Percentiles rank a stretch among this genome's conserved stretches.
Conservation (phyloP, 2,329 filamentous ascomycete species). For the Paraphaeosphaeria minitans region DNA sequence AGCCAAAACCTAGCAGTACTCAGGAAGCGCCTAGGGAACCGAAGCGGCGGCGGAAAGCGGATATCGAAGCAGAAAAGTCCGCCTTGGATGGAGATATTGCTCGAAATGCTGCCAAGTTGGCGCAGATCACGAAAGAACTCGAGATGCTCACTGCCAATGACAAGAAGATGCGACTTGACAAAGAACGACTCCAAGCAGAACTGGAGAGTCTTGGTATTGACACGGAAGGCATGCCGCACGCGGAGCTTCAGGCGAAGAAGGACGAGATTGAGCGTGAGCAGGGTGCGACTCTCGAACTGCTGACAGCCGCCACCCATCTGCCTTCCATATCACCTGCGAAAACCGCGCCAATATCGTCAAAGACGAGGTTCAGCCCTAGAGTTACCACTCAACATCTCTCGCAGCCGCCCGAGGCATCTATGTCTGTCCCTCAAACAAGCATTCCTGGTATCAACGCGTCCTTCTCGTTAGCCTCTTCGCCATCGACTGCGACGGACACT, state of each 20-base stretch:
- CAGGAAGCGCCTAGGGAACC: slow-evolving; percentile 28
- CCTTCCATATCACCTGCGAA: not conserved
- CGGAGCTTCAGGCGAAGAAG: slow-evolving; percentile 51
- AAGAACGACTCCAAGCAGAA: slow-evolving; percentile 53
- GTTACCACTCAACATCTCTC: not conserved
- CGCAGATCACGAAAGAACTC: slow-evolving; percentile 53
- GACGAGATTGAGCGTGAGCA: slow-evolving; percentile 43
- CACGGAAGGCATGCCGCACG: slow-evolving; percentile 53
- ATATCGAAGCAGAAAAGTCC: slow-evolving; percentile 56
- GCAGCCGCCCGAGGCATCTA: not conserved
- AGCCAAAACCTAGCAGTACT: slow-evolving; percentile 18
- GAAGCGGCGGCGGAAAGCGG: slow-evolving; percentile 51
- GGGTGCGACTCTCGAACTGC: slow-evolving; percentile 9
- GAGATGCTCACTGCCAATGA: slow-evolving; percentile 47
- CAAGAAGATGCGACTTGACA: slow-evolving; percentile 48
- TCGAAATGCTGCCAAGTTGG: slow-evolving; percentile 45
- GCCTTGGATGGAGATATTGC: slow-evolving; percentile 53
- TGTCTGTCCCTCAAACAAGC: not conserved
- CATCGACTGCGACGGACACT: not conserved
- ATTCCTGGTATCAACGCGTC: slow-evolving; percentile 8
- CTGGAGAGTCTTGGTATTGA: slow-evolving; percentile 56
- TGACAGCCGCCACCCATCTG: not conserved
- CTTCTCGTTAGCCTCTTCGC: not conserved
- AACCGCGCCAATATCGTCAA: not conserved
- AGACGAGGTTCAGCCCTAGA: not conserved